Conservation (phyloP, 169 alveolate genomes). For the Cryptosporidium xiaoi region DNA sequence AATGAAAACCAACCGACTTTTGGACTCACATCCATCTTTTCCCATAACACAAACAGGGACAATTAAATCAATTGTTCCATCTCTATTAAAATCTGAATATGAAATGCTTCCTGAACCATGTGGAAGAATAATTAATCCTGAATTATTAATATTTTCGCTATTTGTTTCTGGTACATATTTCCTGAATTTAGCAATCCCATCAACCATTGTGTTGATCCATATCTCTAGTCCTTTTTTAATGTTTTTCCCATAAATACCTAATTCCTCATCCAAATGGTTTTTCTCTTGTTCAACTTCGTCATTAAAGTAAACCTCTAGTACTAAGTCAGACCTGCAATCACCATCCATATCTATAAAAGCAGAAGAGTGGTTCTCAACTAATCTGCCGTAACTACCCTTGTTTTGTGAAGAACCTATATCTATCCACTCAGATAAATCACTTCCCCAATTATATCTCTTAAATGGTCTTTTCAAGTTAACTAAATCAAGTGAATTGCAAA, state of each 20-base stretch:
- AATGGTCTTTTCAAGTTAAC: neutral
- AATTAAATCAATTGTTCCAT: slow-evolving; percentile 84
- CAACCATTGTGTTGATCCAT: slow-evolving; percentile 42
- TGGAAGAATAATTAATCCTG: slow-evolving; percentile 8
- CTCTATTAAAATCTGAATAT: slow-evolving; percentile 85
- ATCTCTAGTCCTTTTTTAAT: slow-evolving; percentile 51
- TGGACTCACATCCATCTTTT: slow-evolving; percentile 36
- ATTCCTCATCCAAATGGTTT: too few species aligned
- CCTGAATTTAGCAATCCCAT: slow-evolving; percentile 6
- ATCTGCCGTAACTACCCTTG: slow-evolving; percentile 73
- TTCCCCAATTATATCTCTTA: slow-evolving; percentile 35
- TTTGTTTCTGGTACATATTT: neutral
- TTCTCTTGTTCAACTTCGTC: slow-evolving; percentile 6
- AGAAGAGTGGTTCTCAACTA: slow-evolving; percentile 81
- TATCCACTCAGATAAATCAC: slow-evolving; percentile 49
- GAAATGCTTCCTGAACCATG: slow-evolving; percentile 77
- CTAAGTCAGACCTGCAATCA: slow-evolving; percentile 87
- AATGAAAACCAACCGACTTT: slow-evolving; percentile 67
- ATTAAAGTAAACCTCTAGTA: slow-evolving; percentile 79
- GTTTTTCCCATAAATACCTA: neutral
- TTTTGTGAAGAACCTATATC: slow-evolving; percentile 72
- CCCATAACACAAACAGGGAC: slow-evolving; percentile 80
- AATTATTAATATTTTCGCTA: slow-evolving; percentile 4
- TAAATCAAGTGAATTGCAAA: neutral
- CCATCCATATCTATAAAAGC: slow-evolving; percentile 88